Evolutionary conservation across 2,329 filamentous ascomycete species (phyloP).

Genomic region (Colletotrichum sp.): DNA sequence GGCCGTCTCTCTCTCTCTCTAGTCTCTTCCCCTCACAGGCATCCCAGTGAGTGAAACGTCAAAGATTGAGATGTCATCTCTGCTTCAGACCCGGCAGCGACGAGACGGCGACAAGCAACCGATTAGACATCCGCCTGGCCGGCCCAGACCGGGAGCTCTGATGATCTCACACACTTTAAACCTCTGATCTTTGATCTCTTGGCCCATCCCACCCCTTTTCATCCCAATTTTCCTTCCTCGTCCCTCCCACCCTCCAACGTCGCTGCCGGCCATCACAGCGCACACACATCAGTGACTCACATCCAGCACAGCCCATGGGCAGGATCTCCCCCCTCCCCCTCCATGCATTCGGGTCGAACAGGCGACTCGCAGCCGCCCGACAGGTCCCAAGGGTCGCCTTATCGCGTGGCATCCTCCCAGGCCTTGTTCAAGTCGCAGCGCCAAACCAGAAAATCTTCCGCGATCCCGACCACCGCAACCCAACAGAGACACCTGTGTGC

Average conservation of each 20-base stretch:
- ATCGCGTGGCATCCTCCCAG: constrained; percentile 19
- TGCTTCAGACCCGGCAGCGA: background rate
- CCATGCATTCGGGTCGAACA: constrained; percentile 13
- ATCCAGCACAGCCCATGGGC: constrained; percentile 11
- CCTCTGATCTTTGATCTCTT: constrained; percentile 3
- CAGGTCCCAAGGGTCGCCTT: constrained; percentile 7
- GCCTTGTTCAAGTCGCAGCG: background rate
- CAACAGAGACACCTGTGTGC: background rate
- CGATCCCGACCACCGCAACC: background rate
- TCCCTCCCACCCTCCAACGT: constrained; percentile 1
- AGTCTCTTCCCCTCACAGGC: background rate
- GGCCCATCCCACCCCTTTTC: background rate
- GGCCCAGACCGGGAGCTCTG: background rate
- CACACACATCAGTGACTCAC: constrained; percentile 11
- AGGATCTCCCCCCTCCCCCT: background rate
- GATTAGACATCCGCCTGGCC: background rate
- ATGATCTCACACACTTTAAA: background rate
- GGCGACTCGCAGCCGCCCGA: constrained; percentile 1
- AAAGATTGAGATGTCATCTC: background rate
- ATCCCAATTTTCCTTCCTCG: background rate
- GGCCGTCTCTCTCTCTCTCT: background rate
- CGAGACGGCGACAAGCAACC: background rate
- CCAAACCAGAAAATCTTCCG: background rate
- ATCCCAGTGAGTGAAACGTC: background rate
- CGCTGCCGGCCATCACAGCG: background rate